A percentile compares a stretch with the other conserved stretches of the same genome.
phyloP scores from a whole-genome alignment of 352 stramenopile genomes.

The Globisporangium barbulae region DNA sequence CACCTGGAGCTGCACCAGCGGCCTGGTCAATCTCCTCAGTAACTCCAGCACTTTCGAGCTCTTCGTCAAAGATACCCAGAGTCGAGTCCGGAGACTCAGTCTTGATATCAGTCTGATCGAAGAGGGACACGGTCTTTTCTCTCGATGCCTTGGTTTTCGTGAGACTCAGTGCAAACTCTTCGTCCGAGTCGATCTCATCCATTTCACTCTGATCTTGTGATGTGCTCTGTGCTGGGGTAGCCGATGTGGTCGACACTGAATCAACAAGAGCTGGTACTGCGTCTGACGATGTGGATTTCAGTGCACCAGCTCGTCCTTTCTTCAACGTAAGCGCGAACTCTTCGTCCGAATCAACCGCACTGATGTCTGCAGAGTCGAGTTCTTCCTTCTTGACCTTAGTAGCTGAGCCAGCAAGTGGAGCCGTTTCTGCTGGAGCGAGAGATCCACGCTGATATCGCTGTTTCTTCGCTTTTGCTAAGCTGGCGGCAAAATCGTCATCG shows the following conservation, averaged over 20 bases:
- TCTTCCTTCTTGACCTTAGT: not conserved
- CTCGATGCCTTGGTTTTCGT: not conserved
- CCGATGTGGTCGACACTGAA: too few relatives aligned
- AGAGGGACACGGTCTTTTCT: slow-evolving; percentile 11
- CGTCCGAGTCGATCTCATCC: slow-evolving; percentile 5
- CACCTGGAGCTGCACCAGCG: not conserved
- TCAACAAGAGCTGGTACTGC: not conserved
- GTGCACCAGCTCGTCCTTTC: not conserved
- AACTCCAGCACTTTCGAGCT: not conserved
- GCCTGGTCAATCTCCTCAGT: not conserved
- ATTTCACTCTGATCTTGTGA: not conserved
- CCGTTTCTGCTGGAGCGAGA: not conserved
- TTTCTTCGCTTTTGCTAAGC: slow-evolving; percentile 21
- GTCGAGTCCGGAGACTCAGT: not conserved
- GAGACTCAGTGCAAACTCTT: slow-evolving; percentile 10
- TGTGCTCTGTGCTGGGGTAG: not conserved
- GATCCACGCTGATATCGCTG: not conserved
- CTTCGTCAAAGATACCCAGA: slow-evolving; percentile 3
- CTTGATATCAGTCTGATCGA: not conserved
- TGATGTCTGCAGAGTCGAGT: not conserved
- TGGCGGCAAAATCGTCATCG: slow-evolving; percentile 41
- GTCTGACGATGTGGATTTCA: not conserved
- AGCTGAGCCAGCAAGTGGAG: not conserved
- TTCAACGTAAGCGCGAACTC: slow-evolving; percentile 8
- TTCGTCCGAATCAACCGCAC: slow-evolving; percentile 9